Percentiles rank a stretch among this genome's conserved stretches.
These are phyloP conservation scores for Salicornia ramosissima DNA, from an alignment of 148 eudicot species.

Conservation along the genomic window DNA sequence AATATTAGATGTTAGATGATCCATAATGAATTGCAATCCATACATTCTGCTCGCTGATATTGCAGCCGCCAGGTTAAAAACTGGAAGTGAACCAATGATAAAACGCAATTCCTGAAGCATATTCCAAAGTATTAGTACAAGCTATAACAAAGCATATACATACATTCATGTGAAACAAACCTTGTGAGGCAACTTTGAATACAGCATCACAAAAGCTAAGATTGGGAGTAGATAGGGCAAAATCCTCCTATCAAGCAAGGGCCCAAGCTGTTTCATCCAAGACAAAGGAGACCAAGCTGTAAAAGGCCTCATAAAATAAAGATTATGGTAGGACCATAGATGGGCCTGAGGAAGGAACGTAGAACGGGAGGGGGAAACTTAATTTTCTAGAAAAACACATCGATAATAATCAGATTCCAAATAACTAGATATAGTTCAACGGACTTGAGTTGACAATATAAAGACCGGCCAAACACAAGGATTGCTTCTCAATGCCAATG, in stretches of 20 bases:
- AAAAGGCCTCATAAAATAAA: conserved; percentile 24
- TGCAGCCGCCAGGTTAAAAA: conserved; percentile 85
- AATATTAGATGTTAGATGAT: too few relatives aligned
- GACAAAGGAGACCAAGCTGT: not conserved
- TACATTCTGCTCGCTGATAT: conserved; percentile 93
- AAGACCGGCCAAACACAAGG: not conserved
- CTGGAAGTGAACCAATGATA: conserved; percentile 74
- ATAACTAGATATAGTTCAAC: conserved; percentile 5
- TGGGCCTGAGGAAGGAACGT: not conserved
- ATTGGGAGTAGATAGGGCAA: conserved; percentile 60
- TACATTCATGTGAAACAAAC: conserved; percentile 32
- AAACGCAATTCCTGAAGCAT: conserved; percentile 87
- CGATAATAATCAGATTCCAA: not conserved
- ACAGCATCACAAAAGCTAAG: conserved; percentile 62
- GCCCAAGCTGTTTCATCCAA: conserved; percentile 51
- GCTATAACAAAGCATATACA: not conserved
- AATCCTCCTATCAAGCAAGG: conserved; percentile 78
- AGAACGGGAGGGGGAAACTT: not conserved
- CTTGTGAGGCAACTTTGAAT: conserved; percentile 98
- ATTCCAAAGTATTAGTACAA: not conserved
- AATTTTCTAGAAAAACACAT: not conserved
- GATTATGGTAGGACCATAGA: not conserved
- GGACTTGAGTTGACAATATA: too few relatives aligned
- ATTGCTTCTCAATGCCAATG: conserved; percentile 6
- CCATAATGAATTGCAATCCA: conserved; percentile 12